Conservation (phyloP, 805 yeast species). For the Zygosaccharomyces rouxii region DNA sequence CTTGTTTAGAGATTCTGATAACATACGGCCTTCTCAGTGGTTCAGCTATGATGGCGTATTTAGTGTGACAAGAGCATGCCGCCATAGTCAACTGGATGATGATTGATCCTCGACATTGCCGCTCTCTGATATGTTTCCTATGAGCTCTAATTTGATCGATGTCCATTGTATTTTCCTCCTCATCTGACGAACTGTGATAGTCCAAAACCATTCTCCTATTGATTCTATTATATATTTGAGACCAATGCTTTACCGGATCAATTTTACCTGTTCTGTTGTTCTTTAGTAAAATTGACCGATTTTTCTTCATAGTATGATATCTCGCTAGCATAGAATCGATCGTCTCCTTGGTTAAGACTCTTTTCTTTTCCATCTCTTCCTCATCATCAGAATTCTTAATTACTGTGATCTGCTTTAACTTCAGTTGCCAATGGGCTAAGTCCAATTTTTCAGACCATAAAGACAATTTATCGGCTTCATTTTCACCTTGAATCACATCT, state of each 20-base stretch:
- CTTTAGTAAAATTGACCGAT: slow-evolving; percentile 18
- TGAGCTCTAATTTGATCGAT: slow-evolving; percentile 18
- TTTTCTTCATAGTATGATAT: slow-evolving; percentile 26
- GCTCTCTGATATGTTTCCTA: slow-evolving; percentile 15
- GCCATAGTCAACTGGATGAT: slow-evolving; percentile 19
- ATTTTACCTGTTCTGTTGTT: slow-evolving; percentile 15
- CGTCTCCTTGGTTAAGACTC: slow-evolving; percentile 48
- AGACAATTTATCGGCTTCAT: slow-evolving; percentile 51
- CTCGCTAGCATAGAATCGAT: slow-evolving; percentile 34
- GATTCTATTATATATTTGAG: slow-evolving; percentile 20
- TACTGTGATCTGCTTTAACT: slow-evolving; percentile 45
- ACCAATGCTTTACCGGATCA: slow-evolving; percentile 18
- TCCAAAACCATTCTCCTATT: slow-evolving; percentile 21
- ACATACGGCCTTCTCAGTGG: slow-evolving; percentile 30
- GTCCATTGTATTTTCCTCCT: slow-evolving; percentile 27
- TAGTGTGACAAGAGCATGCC: slow-evolving; percentile 6
- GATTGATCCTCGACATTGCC: slow-evolving; percentile 25
- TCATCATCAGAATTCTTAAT: slow-evolving; percentile 46
- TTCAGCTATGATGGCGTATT: slow-evolving; percentile 29
- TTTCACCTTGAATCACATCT: slow-evolving; percentile 39
- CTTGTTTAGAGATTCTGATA: slow-evolving; percentile 20
- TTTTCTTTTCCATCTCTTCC: slow-evolving; percentile 49
- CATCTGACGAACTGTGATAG: slow-evolving; percentile 33
- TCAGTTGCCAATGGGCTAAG: slow-evolving; percentile 45
- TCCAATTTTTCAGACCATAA: slow-evolving; percentile 42